phyloP scores from a whole-genome alignment of 225 moss, liverwort and hornwort species.

The Bryoerythrophyllum caledonicum region DNA sequence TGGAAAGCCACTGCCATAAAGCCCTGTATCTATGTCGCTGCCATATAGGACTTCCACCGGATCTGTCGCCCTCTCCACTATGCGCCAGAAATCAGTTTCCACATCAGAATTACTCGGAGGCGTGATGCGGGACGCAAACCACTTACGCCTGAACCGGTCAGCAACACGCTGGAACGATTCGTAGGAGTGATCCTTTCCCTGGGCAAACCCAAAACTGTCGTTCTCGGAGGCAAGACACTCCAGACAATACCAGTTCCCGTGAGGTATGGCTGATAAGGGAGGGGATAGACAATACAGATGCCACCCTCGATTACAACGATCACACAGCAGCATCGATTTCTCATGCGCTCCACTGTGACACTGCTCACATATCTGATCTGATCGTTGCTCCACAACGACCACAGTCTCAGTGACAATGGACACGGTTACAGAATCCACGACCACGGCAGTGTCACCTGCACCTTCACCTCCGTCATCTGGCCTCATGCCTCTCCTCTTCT shows the following conservation, averaged over 20 bases:
- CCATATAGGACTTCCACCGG: conserved; percentile 96
- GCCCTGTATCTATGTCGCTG: conserved; percentile 88
- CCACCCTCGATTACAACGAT: conserved; percentile 96
- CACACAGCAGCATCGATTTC: conserved; percentile 94
- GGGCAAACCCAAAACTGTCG: conserved; percentile 94
- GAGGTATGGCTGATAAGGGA: conserved; percentile 78
- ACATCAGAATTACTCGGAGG: conserved; percentile 65
- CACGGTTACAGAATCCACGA: too few species aligned
- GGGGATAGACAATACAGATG: conserved; percentile 97
- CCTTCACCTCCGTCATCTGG: too few species aligned
- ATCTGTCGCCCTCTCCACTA: conserved; percentile 88
- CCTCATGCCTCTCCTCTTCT: conserved; percentile 52
- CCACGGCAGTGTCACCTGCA: conserved; percentile 43
- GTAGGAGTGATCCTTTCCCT: conserved; percentile 89
- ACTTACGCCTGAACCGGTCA: conserved; percentile 92
- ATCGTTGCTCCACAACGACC: conserved; percentile 47
- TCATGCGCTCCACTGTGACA: conserved; percentile 96
- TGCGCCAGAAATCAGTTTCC: conserved; percentile 93
- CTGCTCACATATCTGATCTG: conserved; percentile 97
- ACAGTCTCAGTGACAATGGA: too few species aligned
- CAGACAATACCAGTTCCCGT: conserved; percentile 98
- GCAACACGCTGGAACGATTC: conserved; percentile 92
- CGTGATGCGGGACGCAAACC: conserved; percentile 60
- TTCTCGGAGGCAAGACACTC: conserved; percentile 93
- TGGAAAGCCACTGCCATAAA: conserved; percentile 93